Base-by-base conservation (phyloP, 2,329 filamentous ascomycete species). In the Bipolaris bicolor region DNA sequence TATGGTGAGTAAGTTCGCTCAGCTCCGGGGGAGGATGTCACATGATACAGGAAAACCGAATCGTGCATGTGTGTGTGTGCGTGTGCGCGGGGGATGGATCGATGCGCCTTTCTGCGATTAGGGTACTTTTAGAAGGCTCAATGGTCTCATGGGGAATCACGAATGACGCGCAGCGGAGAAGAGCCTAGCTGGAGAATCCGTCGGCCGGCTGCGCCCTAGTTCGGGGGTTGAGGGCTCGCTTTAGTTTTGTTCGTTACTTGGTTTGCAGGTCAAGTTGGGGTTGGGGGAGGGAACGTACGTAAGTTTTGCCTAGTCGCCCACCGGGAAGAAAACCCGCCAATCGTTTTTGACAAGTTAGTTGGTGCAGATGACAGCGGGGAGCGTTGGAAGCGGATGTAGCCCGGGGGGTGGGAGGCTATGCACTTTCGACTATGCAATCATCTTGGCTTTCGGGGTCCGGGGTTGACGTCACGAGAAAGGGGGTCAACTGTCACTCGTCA, bases 331-430 rank as follows among this genome's bases (percentile, higher is more conserved):
- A 41, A 24, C 20, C 20, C 20, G 22, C 39, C 18, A 41, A 41
- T 41, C 15, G 7, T 22, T 41, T 41, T 31, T 15, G 22, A 7
- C 10, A 10, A 13, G 24, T 36, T 10, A 31, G 29, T 46, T 37
- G 16, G 31, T 34, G 41, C 48, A 18, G 33, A 46, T 55, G 52
- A 55, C 52, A 49, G 52, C 52, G 52, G 52, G 37, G 46, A 48
- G 49, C 52, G 52, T 55, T 55, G 46, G 46, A 33, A 33, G 18
- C 52, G 47, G 45, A 48, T 36, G 26, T 43, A 31, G 47, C 29
- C 20, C 44, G 9, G 33, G 16, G 20, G 20, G 20, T 20, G 20
- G 20, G 33, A 13, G 29, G 5, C 40, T 29, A 50, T 16, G 20
- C 26, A 29, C 26, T 29, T 20, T n/a, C 10, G n/a, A 33, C 22